These are phyloP conservation scores for Tylopilus plumbeoviolaceoides DNA, from an alignment of 768 basidiomycete species.

Conservation along the genomic window DNA sequence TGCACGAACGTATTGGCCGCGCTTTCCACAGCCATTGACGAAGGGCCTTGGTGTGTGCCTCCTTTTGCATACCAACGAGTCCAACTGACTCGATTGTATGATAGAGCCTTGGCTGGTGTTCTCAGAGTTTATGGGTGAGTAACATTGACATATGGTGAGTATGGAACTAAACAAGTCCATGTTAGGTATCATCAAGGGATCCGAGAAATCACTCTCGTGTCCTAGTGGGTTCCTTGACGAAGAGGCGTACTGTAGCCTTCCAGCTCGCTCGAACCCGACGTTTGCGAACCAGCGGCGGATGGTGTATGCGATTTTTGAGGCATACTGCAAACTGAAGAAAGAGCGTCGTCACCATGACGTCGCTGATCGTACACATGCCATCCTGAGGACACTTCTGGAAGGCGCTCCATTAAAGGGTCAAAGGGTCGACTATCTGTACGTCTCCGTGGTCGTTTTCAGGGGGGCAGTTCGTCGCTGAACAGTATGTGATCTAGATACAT, in stretches of 20 bases:
- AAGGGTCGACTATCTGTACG: slow-evolving; percentile 55
- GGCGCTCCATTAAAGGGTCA: slow-evolving; percentile 32
- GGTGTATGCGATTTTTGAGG: slow-evolving; percentile 52
- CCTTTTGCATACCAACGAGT: not conserved
- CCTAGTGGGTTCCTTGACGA: slow-evolving; percentile 39
- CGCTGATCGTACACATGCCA: slow-evolving; percentile 59
- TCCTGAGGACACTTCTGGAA: slow-evolving; percentile 37
- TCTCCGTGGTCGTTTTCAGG: not conserved
- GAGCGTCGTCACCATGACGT: slow-evolving; percentile 44
- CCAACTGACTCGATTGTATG: not conserved
- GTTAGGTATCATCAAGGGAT: slow-evolving; percentile 63
- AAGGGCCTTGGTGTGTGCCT: slow-evolving; percentile 47
- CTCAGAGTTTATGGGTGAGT: slow-evolving; percentile 61
- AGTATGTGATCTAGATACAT: slow-evolving; percentile 43
- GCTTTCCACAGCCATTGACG: slow-evolving; percentile 46
- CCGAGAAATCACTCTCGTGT: slow-evolving; percentile 44
- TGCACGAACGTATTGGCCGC: slow-evolving; percentile 52
- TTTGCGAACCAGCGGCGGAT: slow-evolving; percentile 47
- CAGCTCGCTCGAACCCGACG: slow-evolving; percentile 48
- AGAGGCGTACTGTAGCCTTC: slow-evolving; percentile 44
- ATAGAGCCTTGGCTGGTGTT: slow-evolving; percentile 61
- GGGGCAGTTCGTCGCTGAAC: not conserved
- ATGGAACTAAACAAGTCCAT: not conserved
- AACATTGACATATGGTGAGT: not conserved
- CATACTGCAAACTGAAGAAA: slow-evolving; percentile 46